Percentiles rank a stretch among this genome's conserved stretches.
Evolutionary conservation across 179 eudicot genomes (phyloP).

Genomic region (Nepenthes alata): DNA sequence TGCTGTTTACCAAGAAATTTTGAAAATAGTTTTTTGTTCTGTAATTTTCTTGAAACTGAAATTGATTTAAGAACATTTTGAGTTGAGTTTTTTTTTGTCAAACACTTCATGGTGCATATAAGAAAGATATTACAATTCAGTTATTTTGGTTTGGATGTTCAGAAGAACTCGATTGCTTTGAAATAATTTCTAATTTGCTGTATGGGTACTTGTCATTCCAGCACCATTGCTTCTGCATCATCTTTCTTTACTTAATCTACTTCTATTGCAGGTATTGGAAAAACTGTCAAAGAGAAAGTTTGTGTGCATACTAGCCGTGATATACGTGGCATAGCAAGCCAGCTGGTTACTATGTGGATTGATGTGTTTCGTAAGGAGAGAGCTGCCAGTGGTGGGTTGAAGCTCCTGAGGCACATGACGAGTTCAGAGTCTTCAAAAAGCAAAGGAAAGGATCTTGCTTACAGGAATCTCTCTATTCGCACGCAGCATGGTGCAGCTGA

Average conservation of each 20-base stretch:
- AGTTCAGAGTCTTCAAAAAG: slow-evolving; percentile 42
- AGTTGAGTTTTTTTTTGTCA: neutral
- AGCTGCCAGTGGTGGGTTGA: slow-evolving; percentile 65
- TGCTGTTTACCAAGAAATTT: no score
- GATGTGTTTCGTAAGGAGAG: slow-evolving; percentile 96
- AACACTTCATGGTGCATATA: neutral
- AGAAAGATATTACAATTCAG: neutral
- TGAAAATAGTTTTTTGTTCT: no score
- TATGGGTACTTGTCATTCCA: neutral
- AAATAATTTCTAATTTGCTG: neutral
- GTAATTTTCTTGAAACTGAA: no score
- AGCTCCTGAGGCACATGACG: slow-evolving; percentile 52
- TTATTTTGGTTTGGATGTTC: neutral
- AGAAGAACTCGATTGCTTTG: neutral
- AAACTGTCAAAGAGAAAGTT: slow-evolving; percentile 93
- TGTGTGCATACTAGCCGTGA: slow-evolving; percentile 99
- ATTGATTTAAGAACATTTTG: no score
- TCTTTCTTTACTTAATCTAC: neutral
- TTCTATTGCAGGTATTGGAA: slow-evolving; percentile 65
- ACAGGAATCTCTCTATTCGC: slow-evolving; percentile 52
- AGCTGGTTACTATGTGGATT: slow-evolving; percentile 88
- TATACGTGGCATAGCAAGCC: slow-evolving; percentile 93
- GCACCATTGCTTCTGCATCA: neutral
- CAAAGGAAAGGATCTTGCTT: slow-evolving; percentile 35
- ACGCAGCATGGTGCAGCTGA: slow-evolving; percentile 30